Conservation (phyloP, 164 flowering plant genomes). For the Umbellularia californica region DNA sequence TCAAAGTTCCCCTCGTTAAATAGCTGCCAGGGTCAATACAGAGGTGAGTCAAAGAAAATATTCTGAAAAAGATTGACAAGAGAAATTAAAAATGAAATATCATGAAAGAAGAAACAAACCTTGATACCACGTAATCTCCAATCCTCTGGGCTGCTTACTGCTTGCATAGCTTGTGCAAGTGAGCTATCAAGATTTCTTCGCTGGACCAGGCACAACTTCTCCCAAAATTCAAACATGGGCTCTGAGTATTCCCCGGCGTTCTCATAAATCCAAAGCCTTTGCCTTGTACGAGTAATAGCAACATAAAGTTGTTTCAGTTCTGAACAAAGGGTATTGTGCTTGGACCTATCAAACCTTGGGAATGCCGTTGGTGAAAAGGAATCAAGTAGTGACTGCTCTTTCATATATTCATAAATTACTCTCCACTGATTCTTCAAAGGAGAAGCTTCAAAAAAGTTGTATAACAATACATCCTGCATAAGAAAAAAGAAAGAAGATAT, state of each 20-base stretch:
- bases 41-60: neutral
- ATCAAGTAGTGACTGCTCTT: conserved; percentile 41
- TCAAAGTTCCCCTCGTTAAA: conserved; percentile 53
- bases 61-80: neutral
- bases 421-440: conserved; percentile 70
- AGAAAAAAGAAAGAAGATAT: neutral
- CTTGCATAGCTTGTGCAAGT: conserved; percentile 61
- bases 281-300: conserved; percentile 82
- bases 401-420: conserved; percentile 61
- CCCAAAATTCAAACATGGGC: conserved; percentile 83
- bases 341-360: conserved; percentile 43
- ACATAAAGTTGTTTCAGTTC: conserved; percentile 84
- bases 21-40: conserved; percentile 36
- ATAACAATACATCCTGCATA: conserved; percentile 70
- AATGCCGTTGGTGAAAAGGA: conserved; percentile 16
- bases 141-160: conserved; percentile 58
- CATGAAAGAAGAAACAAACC: conserved; percentile 27
- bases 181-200: conserved; percentile 49
- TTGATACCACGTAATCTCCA: conserved; percentile 62
- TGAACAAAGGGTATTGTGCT: conserved; percentile 63
- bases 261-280: conserved; percentile 83
- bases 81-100: neutral
- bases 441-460: conserved; percentile 72
- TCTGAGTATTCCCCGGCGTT: conserved; percentile 37
- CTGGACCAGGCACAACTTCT: conserved; percentile 44